Percentiles rank a stretch among this genome's conserved stretches.
Evolutionary conservation across 768 basidiomycete species (phyloP).

Genomic region (Xerocomus spinulosus): DNA sequence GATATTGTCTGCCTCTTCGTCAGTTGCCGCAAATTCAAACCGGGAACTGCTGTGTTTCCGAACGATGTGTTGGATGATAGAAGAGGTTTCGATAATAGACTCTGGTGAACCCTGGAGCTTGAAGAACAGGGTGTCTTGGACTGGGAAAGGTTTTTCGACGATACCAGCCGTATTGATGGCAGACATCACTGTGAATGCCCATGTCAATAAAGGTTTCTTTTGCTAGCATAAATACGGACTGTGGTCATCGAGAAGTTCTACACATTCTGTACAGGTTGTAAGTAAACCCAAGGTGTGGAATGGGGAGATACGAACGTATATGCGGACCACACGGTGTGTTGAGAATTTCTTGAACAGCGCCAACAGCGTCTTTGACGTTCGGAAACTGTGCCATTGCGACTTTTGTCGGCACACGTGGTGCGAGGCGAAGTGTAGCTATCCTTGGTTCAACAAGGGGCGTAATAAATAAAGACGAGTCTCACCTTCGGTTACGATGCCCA

Average conservation of each 20-base stretch:
- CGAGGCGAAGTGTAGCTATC: slow-evolving; percentile 74
- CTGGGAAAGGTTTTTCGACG: slow-evolving; percentile 57
- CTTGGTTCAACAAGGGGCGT: not conserved
- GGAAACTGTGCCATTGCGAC: slow-evolving; percentile 90
- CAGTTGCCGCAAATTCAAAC: slow-evolving; percentile 70
- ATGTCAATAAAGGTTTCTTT: not conserved
- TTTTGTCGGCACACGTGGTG: slow-evolving; percentile 75
- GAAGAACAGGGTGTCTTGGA: slow-evolving; percentile 81
- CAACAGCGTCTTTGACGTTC: slow-evolving; percentile 69
- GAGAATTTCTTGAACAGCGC: slow-evolving; percentile 78
- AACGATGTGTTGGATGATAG: slow-evolving; percentile 55
- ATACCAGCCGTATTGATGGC: slow-evolving; percentile 69
- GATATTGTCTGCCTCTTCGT: slow-evolving; percentile 69
- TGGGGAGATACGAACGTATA: slow-evolving; percentile 51
- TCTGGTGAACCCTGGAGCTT: slow-evolving; percentile 78
- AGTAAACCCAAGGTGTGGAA: not conserved
- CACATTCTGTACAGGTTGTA: slow-evolving; percentile 55
- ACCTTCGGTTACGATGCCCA: slow-evolving; percentile 90
- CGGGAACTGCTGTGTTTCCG: slow-evolving; percentile 61
- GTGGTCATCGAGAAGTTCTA: slow-evolving; percentile 79
- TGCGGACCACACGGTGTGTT: slow-evolving; percentile 62
- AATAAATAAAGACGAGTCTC: not conserved
- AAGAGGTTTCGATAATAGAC: slow-evolving; percentile 54
- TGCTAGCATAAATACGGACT: slow-evolving; percentile 37
- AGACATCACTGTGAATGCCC: slow-evolving; percentile 53